Conservation (phyloP, 805 yeast genomes). For the Saccharomyces mikatae region DNA sequence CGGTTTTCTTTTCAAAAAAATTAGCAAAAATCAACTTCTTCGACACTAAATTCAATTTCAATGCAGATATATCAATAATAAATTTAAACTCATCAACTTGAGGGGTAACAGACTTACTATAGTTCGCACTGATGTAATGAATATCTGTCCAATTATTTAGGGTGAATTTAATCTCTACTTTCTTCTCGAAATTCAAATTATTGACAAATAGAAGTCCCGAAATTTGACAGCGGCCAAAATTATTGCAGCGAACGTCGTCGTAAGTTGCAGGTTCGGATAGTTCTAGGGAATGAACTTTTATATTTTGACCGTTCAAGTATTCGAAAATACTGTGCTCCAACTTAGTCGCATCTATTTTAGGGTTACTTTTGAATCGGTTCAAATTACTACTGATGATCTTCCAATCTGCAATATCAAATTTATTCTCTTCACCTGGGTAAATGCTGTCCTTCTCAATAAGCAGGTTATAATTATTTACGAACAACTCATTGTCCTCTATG, state of each 20-base stretch:
- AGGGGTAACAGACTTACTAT: conserved; percentile 14
- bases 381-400: conserved; percentile 6
- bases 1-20: conserved; percentile 4
- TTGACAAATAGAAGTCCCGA: conserved; percentile 19
- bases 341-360: not conserved
- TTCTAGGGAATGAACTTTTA: conserved; percentile 15
- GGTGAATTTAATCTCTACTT: conserved; percentile 19
- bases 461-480: conserved; percentile 1
- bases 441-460: not conserved
- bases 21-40: conserved; percentile 10
- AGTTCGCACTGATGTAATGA: conserved; percentile 16
- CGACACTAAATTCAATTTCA: conserved; percentile 12
- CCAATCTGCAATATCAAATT: conserved; percentile 10
- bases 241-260: not conserved
- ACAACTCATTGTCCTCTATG: conserved; percentile 2
- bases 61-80: conserved; percentile 15
- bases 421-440: not conserved
- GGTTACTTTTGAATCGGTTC: conserved; percentile 1
- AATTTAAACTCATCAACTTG: conserved; percentile 22
- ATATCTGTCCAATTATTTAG: conserved; percentile 20
- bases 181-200: conserved; percentile 22
- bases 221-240: conserved; percentile 9
- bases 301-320: conserved; percentile 17
- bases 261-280: not conserved
- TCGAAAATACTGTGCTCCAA: conserved; percentile 10